These are phyloP conservation scores for Parietaria judaica DNA, from an alignment of 306 rosid species.

Conservation along the genomic window DNA sequence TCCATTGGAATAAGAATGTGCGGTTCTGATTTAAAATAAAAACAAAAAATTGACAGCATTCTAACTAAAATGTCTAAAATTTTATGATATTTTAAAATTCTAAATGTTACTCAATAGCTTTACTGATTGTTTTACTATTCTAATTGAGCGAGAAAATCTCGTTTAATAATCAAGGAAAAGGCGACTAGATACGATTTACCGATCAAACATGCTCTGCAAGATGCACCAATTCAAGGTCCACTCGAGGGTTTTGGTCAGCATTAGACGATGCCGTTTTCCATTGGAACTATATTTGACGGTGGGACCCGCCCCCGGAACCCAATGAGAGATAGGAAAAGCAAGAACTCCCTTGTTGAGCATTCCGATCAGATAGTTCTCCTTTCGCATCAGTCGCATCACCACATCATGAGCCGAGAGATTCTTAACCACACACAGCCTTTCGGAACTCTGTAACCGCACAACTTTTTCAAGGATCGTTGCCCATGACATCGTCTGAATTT, in stretches of 20 bases:
- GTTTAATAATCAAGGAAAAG: neutral
- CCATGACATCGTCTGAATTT: constrained; percentile 95
- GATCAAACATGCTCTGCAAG: constrained; percentile 95
- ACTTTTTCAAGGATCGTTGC: constrained; percentile 78
- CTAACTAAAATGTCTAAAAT: no score
- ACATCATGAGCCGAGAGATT: constrained; percentile 90
- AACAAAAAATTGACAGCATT: neutral
- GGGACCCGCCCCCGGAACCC: constrained; percentile 94
- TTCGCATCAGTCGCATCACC: constrained; percentile 93
- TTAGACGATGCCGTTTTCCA: constrained; percentile 44
- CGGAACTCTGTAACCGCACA: constrained; percentile 60
- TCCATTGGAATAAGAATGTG: constrained; percentile 16
- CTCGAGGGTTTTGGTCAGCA: constrained; percentile 82
- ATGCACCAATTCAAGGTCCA: constrained; percentile 99
- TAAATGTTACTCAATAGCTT: no score
- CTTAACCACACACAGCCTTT: constrained; percentile 72
- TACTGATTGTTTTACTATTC: no score
- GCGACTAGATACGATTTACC: constrained; percentile 35
- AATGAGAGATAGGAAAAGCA: constrained; percentile 78
- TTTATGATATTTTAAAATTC: no score
- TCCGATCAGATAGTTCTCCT: constrained; percentile 91
- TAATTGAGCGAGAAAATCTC: no score
- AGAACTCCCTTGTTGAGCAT: constrained; percentile 92
- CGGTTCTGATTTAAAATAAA: neutral
- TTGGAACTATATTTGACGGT: constrained; percentile 37